Base-by-base conservation (phyloP, 371 early-diverging fungal genomes). In the Mucor circinelloides region DNA sequence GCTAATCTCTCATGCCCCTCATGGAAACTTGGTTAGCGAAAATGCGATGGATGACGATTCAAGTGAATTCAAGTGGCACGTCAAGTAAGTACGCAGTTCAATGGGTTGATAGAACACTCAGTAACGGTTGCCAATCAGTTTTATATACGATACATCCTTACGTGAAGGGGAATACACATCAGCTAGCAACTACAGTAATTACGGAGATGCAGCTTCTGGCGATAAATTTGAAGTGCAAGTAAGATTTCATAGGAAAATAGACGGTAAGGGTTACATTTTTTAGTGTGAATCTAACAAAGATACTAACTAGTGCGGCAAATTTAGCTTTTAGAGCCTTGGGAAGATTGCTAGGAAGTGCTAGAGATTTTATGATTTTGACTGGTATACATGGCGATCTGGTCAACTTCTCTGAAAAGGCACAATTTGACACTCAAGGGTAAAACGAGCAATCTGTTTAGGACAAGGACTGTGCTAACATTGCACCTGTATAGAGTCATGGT, bases 311-410 rank as follows among this genome's bases (percentile, higher is more conserved):
- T 42, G 10, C 44, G n/a, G n/a, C 28, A 42, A 31, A 30, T 52
- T 30, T 62, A 91, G 94, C 94, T 12, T 93, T 93, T 70, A 80
- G 94, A 32, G 93, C 89, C 6, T 73, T 94, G 23, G 94, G 94
- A 8, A 85, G 87, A 60, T 75, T 93, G 34, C 68, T 93, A 21
- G 89, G 91, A 13, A 85, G 88, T 21, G 86, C 85, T 60, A 55
- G 81, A 64, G 76, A 82, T 75, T 67, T 55, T 23, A 58, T 73
- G 70, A 30, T 77, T 42, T 55, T 77, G 66, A 68, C 77, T 54
- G 68, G 80, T 50, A 74, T 78, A 30, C 73, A 78, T 67, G 77
- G 72, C 19, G 67, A 74, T 32, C 57, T 82, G 10, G 74, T 92
- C 31, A 80, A 78, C 23, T 90, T 90, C 58, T 60, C 63, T 0